These are phyloP conservation scores for Termitomyces sp. DNA, from an alignment of 1,284 basidiomycete genomes.

Conservation along the genomic window DNA sequence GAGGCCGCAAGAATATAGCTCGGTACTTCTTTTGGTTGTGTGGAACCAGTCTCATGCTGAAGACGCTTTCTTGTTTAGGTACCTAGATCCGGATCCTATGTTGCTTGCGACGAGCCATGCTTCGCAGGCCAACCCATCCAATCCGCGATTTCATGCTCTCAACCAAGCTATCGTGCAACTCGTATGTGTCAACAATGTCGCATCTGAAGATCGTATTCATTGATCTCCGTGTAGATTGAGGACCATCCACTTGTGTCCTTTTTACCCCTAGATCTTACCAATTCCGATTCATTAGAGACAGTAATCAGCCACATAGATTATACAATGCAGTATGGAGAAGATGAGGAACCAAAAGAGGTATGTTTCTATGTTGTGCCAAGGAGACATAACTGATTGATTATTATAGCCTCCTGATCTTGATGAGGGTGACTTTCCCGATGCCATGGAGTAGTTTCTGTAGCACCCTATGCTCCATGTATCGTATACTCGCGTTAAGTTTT, in stretches of 20 bases:
- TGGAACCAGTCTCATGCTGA: background rate
- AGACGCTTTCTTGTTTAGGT: conserved; percentile 41
- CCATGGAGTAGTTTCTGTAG: conserved; percentile 45
- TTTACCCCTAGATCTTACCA: conserved; percentile 88
- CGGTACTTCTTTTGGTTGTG: conserved; percentile 39
- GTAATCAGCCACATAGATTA: conserved; percentile 96
- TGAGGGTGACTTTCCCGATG: conserved; percentile 79
- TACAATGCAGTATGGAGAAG: conserved; percentile 94
- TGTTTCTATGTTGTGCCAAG: conserved; percentile 15
- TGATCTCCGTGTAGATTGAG: conserved; percentile 67
- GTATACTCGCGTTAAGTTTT: background rate
- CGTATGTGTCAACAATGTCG: conserved; percentile 41
- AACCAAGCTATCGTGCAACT: conserved; percentile 95
- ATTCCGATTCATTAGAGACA: conserved; percentile 85
- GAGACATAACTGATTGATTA: background rate
- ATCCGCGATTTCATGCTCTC: conserved; percentile 88
- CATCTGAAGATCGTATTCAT: conserved; percentile 4
- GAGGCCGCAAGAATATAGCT: conserved; percentile 71
- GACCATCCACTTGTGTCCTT: conserved; percentile 98
- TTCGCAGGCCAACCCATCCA: conserved; percentile 59
- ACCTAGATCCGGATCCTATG: conserved; percentile 95
- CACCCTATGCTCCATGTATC: background rate
- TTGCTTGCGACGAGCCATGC: conserved; percentile 67
- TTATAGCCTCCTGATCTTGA: conserved; percentile 79
- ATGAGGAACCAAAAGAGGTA: conserved; percentile 89